Percentiles rank a stretch among this genome's conserved stretches.
Evolutionary conservation across 306 rosid species (phyloP).

Genomic region (Vigna hirtella): DNA sequence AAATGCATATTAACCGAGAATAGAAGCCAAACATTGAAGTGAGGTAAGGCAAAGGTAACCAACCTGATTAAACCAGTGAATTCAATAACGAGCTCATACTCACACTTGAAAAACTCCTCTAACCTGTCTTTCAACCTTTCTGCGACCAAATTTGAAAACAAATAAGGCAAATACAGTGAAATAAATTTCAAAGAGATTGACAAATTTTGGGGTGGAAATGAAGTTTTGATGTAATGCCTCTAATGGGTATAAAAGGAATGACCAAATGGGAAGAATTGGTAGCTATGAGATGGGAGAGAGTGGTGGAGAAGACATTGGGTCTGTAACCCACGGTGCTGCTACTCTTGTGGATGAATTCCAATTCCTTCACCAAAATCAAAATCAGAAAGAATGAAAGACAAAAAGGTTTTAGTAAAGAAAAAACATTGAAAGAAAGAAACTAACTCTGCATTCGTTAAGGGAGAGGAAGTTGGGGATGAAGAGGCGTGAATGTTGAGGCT

Average conservation of each 20-base stretch:
- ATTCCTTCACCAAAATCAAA: slow-evolving; percentile 51
- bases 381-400: background rate
- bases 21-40: slow-evolving; percentile 6
- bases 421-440: background rate
- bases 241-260: slow-evolving; percentile 78
- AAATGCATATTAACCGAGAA: background rate
- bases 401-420: background rate
- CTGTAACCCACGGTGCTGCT: slow-evolving; percentile 87
- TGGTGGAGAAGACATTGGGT: slow-evolving; percentile 84
- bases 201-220: background rate
- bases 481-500: slow-evolving; percentile 53
- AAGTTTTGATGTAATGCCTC: slow-evolving; percentile 54
- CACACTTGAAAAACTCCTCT: slow-evolving; percentile 83
- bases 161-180: background rate
- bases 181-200: background rate
- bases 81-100: slow-evolving; percentile 81
- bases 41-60: background rate
- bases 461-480: slow-evolving; percentile 60
- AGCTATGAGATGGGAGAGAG: slow-evolving; percentile 85
- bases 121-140: slow-evolving; percentile 91
- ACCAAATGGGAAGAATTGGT: slow-evolving; percentile 74
- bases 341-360: slow-evolving; percentile 92
- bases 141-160: slow-evolving; percentile 44
- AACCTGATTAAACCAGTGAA: slow-evolving; percentile 96
- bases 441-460: slow-evolving; percentile 57